These are phyloP conservation scores for Melaleuca quinquenervia DNA, from an alignment of 345 rosid species.

Conservation along the genomic window DNA sequence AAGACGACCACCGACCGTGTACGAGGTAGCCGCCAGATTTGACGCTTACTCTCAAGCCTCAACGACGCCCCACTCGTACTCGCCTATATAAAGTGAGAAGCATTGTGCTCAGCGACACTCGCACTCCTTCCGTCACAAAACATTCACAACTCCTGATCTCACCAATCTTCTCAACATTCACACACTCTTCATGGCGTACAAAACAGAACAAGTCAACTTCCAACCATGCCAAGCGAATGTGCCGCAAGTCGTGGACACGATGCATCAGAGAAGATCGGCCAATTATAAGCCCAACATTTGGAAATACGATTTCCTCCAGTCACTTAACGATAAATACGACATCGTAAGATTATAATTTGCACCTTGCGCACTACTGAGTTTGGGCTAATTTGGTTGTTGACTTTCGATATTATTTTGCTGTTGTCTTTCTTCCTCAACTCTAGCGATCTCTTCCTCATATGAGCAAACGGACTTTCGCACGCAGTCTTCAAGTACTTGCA, in stretches of 20 bases:
- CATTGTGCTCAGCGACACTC: too few relatives aligned
- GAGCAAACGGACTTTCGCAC: neutral
- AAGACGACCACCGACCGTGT: neutral
- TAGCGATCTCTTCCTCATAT: neutral
- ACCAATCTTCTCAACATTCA: too few relatives aligned
- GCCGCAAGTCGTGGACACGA: neutral
- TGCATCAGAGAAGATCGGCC: constrained; percentile 20
- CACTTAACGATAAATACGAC: constrained; percentile 14
- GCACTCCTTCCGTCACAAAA: too few relatives aligned
- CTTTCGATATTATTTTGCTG: too few relatives aligned
- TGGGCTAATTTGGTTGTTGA: too few relatives aligned
- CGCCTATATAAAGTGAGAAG: too few relatives aligned
- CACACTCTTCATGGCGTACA: too few relatives aligned
- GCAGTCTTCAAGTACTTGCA: neutral
- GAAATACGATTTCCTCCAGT: constrained; percentile 32
- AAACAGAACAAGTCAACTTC: too few relatives aligned
- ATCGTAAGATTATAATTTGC: constrained; percentile 5
- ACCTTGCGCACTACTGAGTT: neutral
- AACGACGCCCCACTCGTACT: too few relatives aligned
- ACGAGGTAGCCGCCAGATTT: neutral
- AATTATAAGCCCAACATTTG: constrained; percentile 39
- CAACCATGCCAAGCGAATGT: too few relatives aligned
- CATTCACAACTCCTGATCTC: too few relatives aligned
- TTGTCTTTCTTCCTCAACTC: too few relatives aligned
- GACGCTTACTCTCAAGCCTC: neutral